A percentile compares a stretch with the other conserved stretches of the same genome.
Evolutionary conservation across 306 rosid genomes (phyloP).

Genomic region (Trifolium pratense): DNA sequence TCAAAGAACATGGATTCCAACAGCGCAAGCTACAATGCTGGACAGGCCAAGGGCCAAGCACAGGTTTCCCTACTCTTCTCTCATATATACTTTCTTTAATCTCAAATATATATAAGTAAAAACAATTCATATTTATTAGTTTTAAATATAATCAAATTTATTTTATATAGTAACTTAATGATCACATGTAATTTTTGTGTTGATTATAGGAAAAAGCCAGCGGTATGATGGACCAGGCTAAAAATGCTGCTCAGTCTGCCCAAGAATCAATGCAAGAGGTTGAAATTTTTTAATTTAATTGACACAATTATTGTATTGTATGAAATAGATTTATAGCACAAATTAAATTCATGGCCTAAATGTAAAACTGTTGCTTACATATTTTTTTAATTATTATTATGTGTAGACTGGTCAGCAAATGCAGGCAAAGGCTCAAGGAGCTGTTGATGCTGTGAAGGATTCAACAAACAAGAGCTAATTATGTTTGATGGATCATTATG

Average conservation of each 20-base stretch:
- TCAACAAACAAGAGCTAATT: slow-evolving; percentile 54
- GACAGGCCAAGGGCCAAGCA: slow-evolving; percentile 69
- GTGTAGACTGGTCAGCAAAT: slow-evolving; percentile 54
- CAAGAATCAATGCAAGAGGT: slow-evolving; percentile 57
- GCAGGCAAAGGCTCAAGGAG: slow-evolving; percentile 55
- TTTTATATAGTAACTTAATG: not conserved
- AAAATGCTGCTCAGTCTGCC: slow-evolving; percentile 51
- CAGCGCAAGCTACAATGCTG: slow-evolving; percentile 51
- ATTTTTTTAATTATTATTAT: not conserved
- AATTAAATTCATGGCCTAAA: not conserved
- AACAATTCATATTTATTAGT: too few relatives aligned
- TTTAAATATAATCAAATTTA: too few relatives aligned
- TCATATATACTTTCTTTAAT: not conserved
- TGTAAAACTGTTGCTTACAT: not conserved
- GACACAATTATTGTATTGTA: not conserved
- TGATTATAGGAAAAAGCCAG: slow-evolving; percentile 59
- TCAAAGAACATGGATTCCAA: slow-evolving; percentile 47
- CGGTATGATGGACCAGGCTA: slow-evolving; percentile 52
- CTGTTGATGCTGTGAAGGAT: slow-evolving; percentile 58
- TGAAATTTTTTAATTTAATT: not conserved
- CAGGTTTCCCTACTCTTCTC: slow-evolving; percentile 42
- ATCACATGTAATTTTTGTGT: not conserved
- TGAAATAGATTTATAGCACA: not conserved
- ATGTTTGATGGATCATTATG: not conserved
- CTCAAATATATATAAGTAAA: not conserved